phyloP scores from a whole-genome alignment of 495 filamentous ascomycete species.

The Tuber aestivum region DNA sequence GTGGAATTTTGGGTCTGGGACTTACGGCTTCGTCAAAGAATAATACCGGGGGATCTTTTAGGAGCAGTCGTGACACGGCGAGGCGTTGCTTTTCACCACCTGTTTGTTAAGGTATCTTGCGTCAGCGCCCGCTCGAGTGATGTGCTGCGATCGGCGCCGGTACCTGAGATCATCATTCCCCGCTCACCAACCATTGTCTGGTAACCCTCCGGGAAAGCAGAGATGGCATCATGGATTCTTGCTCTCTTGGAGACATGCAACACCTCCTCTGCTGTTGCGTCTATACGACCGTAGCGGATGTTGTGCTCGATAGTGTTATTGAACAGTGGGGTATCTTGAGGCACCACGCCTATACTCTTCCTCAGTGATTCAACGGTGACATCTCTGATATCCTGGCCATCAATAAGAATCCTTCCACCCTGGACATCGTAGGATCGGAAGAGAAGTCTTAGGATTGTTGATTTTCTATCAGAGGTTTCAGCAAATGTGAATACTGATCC shows the following conservation, averaged over 20 bases:
- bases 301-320: slow-evolving; percentile 94
- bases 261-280: slow-evolving; percentile 68
- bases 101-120: slow-evolving; percentile 3
- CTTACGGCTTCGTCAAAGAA: slow-evolving; percentile 94
- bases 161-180: slow-evolving; percentile 90
- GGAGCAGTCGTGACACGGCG: slow-evolving; percentile 74
- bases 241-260: slow-evolving; percentile 70
- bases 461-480: slow-evolving; percentile 53
- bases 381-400: slow-evolving; percentile 84
- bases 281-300: slow-evolving; percentile 86
- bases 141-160: neutral
- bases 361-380: slow-evolving; percentile 77
- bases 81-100: slow-evolving; percentile 91
- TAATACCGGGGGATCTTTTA: slow-evolving; percentile 86
- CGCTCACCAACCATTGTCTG: slow-evolving; percentile 89
- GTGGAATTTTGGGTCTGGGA: slow-evolving; percentile 13
- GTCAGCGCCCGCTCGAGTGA: neutral
- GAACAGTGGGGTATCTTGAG: slow-evolving; percentile 94
- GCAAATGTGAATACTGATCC: neutral
- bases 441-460: slow-evolving; percentile 79
- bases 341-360: slow-evolving; percentile 85
- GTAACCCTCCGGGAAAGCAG: slow-evolving; percentile 74
- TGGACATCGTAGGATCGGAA: slow-evolving; percentile 95
- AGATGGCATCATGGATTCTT: slow-evolving; percentile 75
- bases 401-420: slow-evolving; percentile 77